Conservation (phyloP, 2,329 filamentous ascomycete genomes). For the Macroventuria anomochaeta region DNA sequence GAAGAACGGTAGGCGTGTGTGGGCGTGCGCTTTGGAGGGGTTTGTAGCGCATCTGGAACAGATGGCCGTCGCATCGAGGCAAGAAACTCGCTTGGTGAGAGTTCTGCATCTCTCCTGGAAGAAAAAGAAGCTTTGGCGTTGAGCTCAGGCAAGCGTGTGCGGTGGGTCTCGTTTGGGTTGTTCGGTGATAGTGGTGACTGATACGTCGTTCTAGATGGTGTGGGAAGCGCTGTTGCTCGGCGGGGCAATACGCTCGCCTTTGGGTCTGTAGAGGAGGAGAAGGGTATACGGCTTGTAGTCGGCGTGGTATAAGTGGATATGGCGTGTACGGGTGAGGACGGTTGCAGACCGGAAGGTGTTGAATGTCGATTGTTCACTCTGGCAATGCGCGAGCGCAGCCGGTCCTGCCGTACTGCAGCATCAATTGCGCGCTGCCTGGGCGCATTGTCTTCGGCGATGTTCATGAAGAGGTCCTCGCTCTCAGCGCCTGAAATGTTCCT, state of each 20-base stretch:
- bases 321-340: conserved; percentile 34
- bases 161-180: conserved; percentile 28
- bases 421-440: conserved; percentile 36
- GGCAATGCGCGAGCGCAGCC: conserved; percentile 46
- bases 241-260: conserved; percentile 34
- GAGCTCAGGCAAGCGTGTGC: conserved; percentile 37
- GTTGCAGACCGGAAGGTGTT: conserved; percentile 39
- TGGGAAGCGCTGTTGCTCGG: conserved; percentile 42
- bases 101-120: conserved; percentile 35
- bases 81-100: conserved; percentile 45
- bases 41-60: conserved; percentile 38
- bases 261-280: conserved; percentile 32
- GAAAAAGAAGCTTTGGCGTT: conserved; percentile 41
- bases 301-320: conserved; percentile 32
- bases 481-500: conserved; percentile 12
- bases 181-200: conserved; percentile 41
- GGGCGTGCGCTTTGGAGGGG: conserved; percentile 41
- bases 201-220: conserved; percentile 32
- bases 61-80: conserved; percentile 44
- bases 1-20: conserved; percentile 43
- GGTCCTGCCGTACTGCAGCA: conserved; percentile 35
- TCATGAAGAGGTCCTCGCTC: conserved; percentile 52
- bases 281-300: conserved; percentile 38
- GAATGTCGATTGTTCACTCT: conserved; percentile 46
- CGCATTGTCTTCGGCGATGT: conserved; percentile 50